phyloP scores from a whole-genome alignment of 495 filamentous ascomycete species.

The Neurospora sp. region DNA sequence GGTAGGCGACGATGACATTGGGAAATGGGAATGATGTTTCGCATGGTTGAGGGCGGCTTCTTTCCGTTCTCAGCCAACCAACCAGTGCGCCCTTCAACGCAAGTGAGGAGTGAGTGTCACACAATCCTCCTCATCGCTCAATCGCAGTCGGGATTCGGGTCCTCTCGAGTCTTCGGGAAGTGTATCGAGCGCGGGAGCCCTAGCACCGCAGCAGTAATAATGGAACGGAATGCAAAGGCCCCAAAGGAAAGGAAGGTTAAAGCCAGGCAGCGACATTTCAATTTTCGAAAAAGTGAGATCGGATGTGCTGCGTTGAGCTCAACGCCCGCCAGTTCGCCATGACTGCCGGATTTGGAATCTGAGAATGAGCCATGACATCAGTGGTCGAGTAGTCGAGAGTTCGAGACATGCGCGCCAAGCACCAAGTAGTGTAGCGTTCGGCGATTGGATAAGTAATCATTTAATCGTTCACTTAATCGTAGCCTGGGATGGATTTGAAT shows the following conservation, averaged over 20 bases:
- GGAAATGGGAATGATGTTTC: neutral
- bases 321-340: neutral
- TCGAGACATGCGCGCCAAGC: neutral
- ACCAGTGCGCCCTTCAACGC: neutral
- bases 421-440: neutral
- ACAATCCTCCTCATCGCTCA: neutral
- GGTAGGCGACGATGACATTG: neutral
- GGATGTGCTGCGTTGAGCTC: neutral
- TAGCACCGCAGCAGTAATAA: neutral
- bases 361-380: neutral
- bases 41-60: neutral
- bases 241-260: neutral
- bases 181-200: neutral
- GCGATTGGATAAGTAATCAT: neutral
- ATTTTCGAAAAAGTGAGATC: neutral
- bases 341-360: neutral
- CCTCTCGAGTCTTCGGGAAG: neutral
- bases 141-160: neutral
- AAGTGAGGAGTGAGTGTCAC: neutral
- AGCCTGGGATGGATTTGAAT: neutral
- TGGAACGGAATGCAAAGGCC: neutral
- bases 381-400: neutral
- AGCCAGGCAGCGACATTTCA: neutral
- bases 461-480: neutral
- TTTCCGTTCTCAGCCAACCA: neutral